These are phyloP conservation scores for Aaosphaeria arxii DNA, from an alignment of 2,329 filamentous ascomycete genomes.

Conservation along the genomic window DNA sequence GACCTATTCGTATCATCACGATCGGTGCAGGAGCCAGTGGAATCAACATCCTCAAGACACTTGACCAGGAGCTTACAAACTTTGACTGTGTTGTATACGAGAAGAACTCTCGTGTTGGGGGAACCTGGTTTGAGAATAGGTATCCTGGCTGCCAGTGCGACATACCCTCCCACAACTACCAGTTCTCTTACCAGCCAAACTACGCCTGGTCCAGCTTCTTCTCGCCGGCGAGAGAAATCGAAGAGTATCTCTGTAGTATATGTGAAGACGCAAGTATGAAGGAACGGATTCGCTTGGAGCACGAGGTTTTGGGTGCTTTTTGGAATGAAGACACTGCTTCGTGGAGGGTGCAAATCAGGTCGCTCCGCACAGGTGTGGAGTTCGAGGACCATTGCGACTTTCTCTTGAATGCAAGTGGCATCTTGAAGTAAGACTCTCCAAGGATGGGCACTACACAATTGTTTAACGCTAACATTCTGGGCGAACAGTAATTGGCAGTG, in stretches of 20 bases:
- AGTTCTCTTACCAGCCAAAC: constrained; percentile 49
- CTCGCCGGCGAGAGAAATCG: constrained; percentile 42
- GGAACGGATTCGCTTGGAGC: constrained; percentile 33
- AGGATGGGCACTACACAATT: not conserved
- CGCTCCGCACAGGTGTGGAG: constrained; percentile 21
- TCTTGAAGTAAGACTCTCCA: constrained; percentile 41
- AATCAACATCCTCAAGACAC: constrained; percentile 48
- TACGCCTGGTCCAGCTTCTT: constrained; percentile 43
- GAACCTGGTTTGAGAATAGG: constrained; percentile 54
- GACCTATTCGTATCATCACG: constrained; percentile 40
- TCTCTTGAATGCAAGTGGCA: constrained; percentile 49
- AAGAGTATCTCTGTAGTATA: constrained; percentile 41
- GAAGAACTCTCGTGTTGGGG: constrained; percentile 47
- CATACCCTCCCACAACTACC: constrained; percentile 53
- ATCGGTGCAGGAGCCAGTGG: constrained; percentile 50
- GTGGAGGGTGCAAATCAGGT: constrained; percentile 35
- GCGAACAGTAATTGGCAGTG: constrained; percentile 43
- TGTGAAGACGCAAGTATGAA: constrained; percentile 38
- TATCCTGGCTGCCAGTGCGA: constrained; percentile 50
- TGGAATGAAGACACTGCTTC: constrained; percentile 37
- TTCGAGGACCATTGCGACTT: constrained; percentile 46
- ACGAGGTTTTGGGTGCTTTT: constrained; percentile 29
- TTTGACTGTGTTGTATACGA: constrained; percentile 46
- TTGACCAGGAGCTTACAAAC: constrained; percentile 44
- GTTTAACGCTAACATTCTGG: not conserved